A percentile compares a stretch with the other conserved stretches of the same genome.
Conservation (phyloP, 345 rosid genomes). For the Jatropha curcas region DNA sequence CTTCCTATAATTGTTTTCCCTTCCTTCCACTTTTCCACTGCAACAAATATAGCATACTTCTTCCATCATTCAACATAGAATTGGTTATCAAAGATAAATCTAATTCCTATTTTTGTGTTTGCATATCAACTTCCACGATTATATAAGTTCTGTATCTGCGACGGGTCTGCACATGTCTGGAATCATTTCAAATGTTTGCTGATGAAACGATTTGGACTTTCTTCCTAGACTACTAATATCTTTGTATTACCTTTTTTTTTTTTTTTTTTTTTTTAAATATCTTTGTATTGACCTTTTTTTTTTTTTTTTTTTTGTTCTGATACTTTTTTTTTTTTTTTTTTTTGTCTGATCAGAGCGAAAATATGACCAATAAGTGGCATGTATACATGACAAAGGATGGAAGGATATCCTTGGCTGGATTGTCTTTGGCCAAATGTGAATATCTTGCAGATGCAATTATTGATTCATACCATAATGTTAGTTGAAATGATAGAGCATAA, state of each 20-base stretch:
- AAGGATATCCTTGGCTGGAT: conserved; percentile 88
- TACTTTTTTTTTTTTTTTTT: no score
- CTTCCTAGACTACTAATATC: background rate
- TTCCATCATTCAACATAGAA: background rate
- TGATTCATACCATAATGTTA: conserved; percentile 78
- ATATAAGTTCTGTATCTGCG: background rate
- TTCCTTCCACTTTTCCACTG: background rate
- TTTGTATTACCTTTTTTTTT: background rate
- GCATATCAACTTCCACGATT: background rate
- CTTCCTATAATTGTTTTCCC: no score
- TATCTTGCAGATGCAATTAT: conserved; percentile 88
- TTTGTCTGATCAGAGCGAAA: conserved; percentile 53
- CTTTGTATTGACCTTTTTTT: background rate
- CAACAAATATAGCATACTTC: background rate
- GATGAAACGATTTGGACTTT: background rate
- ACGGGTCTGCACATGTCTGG: background rate
- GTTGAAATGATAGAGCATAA: conserved; percentile 33
- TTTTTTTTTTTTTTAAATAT: no score
- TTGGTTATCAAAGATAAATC: background rate
- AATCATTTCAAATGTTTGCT: background rate
- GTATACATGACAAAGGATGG: conserved; percentile 96
- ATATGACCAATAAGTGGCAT: conserved; percentile 93
- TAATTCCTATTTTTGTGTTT: no score
- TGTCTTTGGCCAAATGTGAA: conserved; percentile 88
- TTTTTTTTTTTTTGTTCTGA: no score